Percentiles rank a stretch among this genome's conserved stretches.
Evolutionary conservation across 768 basidiomycete species (phyloP).

Genomic region (Paxillus ammoniavirescens): DNA sequence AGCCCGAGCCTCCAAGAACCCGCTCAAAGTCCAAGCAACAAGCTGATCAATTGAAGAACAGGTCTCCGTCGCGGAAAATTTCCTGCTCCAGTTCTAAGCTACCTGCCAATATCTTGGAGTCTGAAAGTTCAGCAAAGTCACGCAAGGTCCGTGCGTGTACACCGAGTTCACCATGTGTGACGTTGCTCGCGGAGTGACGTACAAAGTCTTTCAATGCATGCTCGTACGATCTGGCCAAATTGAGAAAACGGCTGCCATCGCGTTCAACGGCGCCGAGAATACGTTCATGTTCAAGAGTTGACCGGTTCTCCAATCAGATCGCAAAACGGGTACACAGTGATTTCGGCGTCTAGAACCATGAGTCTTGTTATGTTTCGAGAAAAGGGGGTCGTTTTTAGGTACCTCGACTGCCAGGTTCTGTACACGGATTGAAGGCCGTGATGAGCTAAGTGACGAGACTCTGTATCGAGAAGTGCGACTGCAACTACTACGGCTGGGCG

Average conservation of each 20-base stretch:
- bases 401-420: conserved; percentile 4
- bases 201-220: conserved; percentile 1
- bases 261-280: conserved; percentile 22
- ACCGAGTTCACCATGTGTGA: not conserved
- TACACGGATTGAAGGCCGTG: not conserved
- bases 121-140: conserved; percentile 14
- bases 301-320: conserved; percentile 16
- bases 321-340: conserved; percentile 14
- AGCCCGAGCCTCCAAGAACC: conserved; percentile 9
- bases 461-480: not conserved
- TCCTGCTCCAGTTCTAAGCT: conserved; percentile 17
- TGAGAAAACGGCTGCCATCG: conserved; percentile 15
- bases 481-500: not conserved
- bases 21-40: conserved; percentile 21
- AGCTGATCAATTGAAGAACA: conserved; percentile 17
- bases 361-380: not conserved
- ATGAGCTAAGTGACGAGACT: not conserved
- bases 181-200: not conserved
- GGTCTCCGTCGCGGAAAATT: conserved; percentile 22
- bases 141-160: conserved; percentile 15
- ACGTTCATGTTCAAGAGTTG: not conserved
- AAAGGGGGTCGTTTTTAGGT: not conserved
- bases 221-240: conserved; percentile 21
- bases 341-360: conserved; percentile 6
- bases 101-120: conserved; percentile 4